phyloP scores from a whole-genome alignment of 192 early-diverging fungal species.

The Coemansia sp. region DNA sequence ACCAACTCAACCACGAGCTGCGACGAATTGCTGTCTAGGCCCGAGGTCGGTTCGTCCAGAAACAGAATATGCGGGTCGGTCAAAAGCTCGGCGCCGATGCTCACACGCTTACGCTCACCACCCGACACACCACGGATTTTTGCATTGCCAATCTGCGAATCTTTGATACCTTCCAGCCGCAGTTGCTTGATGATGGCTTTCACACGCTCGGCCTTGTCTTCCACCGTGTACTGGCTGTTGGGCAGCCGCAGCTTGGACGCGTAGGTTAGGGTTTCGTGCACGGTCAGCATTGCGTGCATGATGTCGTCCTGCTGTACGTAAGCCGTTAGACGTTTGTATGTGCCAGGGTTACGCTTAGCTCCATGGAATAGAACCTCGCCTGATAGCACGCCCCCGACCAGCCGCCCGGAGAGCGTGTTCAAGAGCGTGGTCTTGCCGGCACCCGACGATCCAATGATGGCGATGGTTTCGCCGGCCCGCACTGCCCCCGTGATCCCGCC shows the following conservation, averaged over 20 bases:
- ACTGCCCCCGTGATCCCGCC: slow-evolving; percentile 62
- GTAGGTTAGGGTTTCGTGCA: slow-evolving; percentile 72
- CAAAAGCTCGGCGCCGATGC: slow-evolving; percentile 44
- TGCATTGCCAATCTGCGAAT: slow-evolving; percentile 50
- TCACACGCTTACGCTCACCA: slow-evolving; percentile 51
- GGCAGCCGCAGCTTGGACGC: slow-evolving; percentile 66
- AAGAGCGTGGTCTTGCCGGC: slow-evolving; percentile 86
- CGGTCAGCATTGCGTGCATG: slow-evolving; percentile 59
- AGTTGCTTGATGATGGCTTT: slow-evolving; percentile 56
- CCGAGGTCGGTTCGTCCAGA: slow-evolving; percentile 57
- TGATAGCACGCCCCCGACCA: slow-evolving; percentile 51
- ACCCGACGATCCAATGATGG: slow-evolving; percentile 89
- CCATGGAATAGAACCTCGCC: slow-evolving; percentile 53
- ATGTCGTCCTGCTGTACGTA: slow-evolving; percentile 56
- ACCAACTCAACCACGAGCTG: slow-evolving; percentile 58
- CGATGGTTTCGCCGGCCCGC: slow-evolving; percentile 64
- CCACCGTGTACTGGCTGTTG: slow-evolving; percentile 36
- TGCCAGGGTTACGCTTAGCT: slow-evolving; percentile 14
- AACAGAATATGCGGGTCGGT: slow-evolving; percentile 52
- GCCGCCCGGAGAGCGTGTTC: slow-evolving; percentile 71
- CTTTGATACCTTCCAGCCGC: slow-evolving; percentile 54
- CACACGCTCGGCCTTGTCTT: slow-evolving; percentile 55
- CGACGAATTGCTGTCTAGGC: slow-evolving; percentile 65
- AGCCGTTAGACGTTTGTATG: slow-evolving; percentile 30
- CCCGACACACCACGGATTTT: slow-evolving; percentile 48